Evolutionary conservation across 1,284 basidiomycete genomes (phyloP).

Genomic region (Malassezia japonica): DNA sequence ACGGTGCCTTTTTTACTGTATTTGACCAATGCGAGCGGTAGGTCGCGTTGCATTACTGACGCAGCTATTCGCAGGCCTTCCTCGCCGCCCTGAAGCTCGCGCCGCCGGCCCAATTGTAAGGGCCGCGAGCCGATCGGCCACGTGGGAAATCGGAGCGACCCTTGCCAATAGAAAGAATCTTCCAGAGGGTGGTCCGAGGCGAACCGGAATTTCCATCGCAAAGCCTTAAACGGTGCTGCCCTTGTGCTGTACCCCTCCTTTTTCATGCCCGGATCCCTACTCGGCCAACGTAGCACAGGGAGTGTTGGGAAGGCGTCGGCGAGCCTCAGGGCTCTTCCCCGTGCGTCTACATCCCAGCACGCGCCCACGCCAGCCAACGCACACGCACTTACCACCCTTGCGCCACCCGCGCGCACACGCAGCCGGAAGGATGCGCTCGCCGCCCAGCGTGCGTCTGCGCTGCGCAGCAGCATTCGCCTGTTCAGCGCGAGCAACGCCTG

Average conservation of each 20-base stretch:
- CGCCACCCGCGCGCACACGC: background rate
- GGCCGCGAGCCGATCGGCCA: background rate
- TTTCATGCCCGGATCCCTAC: slow-evolving; percentile 3
- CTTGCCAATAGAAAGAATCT: slow-evolving; percentile 10
- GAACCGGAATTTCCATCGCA: background rate
- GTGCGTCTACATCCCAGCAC: background rate
- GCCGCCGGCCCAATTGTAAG: slow-evolving; percentile 11
- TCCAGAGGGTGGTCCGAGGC: background rate
- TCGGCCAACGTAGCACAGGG: slow-evolving; percentile 9
- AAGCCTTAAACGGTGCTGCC: background rate
- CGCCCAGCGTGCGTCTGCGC: background rate
- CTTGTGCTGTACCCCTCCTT: background rate
- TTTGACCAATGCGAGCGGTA: slow-evolving; percentile 51
- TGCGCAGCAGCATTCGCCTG: background rate
- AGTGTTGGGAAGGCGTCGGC: background rate
- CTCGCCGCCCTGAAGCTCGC: slow-evolving; percentile 6
- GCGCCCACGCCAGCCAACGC: background rate
- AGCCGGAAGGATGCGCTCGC: background rate
- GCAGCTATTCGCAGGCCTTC: slow-evolving; percentile 22
- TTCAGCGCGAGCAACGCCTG: background rate
- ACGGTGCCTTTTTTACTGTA: slow-evolving; percentile 14
- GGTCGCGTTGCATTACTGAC: slow-evolving; percentile 26
- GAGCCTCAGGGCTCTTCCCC: background rate
- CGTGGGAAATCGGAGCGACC: slow-evolving; percentile 1
- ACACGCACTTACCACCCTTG: background rate